Evolutionary conservation across 2,329 filamentous ascomycete genomes (phyloP).

Genomic region (Graphiopsis chlorocephala): DNA sequence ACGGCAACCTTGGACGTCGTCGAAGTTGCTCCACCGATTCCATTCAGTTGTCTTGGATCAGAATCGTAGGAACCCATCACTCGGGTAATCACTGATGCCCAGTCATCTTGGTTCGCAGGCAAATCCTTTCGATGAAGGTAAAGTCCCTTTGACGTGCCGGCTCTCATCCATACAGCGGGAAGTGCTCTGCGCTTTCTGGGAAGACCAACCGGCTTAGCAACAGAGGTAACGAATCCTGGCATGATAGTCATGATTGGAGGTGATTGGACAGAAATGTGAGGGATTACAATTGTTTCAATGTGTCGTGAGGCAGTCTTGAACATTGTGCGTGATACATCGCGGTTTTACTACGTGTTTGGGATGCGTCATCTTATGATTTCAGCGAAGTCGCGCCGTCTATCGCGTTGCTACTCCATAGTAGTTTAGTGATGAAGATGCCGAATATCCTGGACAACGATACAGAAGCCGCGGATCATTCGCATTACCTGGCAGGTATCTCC

Average conservation of each 20-base stretch:
- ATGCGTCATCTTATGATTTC: conserved; percentile 3
- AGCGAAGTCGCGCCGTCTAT: neutral
- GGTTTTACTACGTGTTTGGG: neutral
- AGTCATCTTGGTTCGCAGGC: conserved; percentile 26
- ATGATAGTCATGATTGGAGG: conserved; percentile 12
- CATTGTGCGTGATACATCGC: conserved; percentile 4
- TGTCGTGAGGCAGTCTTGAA: conserved; percentile 18
- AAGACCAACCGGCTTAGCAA: neutral
- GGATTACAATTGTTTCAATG: conserved; percentile 14
- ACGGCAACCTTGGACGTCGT: conserved; percentile 28
- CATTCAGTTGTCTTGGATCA: conserved; percentile 26
- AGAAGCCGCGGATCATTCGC: neutral
- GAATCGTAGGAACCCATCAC: conserved; percentile 34
- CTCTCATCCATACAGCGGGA: conserved; percentile 40
- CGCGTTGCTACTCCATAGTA: neutral
- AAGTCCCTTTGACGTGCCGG: conserved; percentile 41
- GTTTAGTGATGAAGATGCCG: neutral
- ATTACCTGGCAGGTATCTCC: neutral
- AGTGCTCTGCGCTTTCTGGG: conserved; percentile 21
- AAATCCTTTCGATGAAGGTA: conserved; percentile 39
- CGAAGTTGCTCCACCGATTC: conserved; percentile 25
- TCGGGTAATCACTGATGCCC: conserved; percentile 33
- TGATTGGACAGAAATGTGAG: conserved; percentile 9
- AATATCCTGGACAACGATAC: neutral
- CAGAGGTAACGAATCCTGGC: conserved; percentile 15